Percentiles rank a stretch among this genome's conserved stretches.
Conservation (phyloP, 805 yeast genomes). For the Saccharomycopsis oosterbeekiorum region DNA sequence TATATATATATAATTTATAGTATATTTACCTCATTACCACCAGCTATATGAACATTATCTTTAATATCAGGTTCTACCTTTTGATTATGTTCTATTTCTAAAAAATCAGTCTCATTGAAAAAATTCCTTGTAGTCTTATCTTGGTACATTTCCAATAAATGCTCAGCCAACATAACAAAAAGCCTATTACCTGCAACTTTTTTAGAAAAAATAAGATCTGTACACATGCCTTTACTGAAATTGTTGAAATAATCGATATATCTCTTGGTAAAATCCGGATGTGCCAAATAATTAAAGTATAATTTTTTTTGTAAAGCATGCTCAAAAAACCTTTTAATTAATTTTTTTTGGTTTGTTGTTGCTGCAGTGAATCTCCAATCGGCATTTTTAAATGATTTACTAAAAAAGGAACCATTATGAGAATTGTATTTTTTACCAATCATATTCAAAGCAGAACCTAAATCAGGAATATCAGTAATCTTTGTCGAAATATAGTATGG, state of each 20-base stretch:
- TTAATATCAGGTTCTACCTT: not conserved
- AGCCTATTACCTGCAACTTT: not conserved
- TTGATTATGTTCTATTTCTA: not conserved
- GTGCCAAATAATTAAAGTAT: not conserved
- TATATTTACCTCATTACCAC: not conserved
- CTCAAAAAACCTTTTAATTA: not conserved
- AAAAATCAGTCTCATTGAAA: not conserved
- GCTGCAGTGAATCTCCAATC: not conserved
- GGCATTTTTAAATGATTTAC: not conserved
- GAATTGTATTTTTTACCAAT: not conserved
- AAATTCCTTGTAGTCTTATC: not conserved
- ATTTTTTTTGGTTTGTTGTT: not conserved
- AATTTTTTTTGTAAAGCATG: not conserved
- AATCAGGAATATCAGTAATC: not conserved
- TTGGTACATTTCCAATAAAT: not conserved
- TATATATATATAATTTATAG: no score
- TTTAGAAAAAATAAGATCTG: constrained; percentile 3
- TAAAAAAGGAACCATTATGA: not conserved
- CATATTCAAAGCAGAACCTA: not conserved
- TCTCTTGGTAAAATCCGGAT: not conserved
- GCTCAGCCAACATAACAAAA: not conserved
- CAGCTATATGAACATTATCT: not conserved
- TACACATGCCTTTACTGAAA: constrained; percentile 4
- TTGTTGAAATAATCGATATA: not conserved
- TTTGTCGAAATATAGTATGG: not conserved